These are phyloP conservation scores for Drechslerella stenobrocha DNA, from an alignment of 2,329 filamentous ascomycete genomes.

Conservation along the genomic window DNA sequence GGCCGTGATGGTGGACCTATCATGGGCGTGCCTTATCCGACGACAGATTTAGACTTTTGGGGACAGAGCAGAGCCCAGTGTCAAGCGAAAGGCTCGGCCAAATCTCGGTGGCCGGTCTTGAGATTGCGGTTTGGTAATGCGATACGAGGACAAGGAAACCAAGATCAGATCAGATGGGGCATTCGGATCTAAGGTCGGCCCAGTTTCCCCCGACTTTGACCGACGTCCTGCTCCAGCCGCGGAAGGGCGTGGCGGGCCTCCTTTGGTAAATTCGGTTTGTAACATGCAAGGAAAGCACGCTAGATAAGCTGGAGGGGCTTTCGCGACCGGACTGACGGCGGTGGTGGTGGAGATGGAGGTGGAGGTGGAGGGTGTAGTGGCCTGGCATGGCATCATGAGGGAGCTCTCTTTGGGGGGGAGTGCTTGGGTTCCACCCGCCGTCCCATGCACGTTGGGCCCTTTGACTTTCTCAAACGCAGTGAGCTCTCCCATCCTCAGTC, in stretches of 20 bases:
- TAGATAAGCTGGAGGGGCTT: constrained; percentile 40
- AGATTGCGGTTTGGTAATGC: constrained; percentile 10
- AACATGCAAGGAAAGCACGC: constrained; percentile 33
- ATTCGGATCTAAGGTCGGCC: constrained; percentile 31
- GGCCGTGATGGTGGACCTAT: constrained; percentile 40
- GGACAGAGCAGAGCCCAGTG: constrained; percentile 4
- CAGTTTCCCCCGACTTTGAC: constrained; percentile 45
- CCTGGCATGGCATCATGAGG: constrained; percentile 24
- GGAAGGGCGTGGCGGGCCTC: constrained; percentile 5
- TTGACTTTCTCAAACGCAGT: constrained; percentile 46
- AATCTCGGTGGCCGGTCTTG: constrained; percentile 35
- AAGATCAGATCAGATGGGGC: constrained; percentile 11
- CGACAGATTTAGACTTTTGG: constrained; percentile 29
- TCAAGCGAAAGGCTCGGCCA: constrained; percentile 34
- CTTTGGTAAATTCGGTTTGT: constrained; percentile 38
- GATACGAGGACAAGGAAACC: neutral
- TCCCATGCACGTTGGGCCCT: constrained; percentile 44
- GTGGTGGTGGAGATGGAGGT: constrained; percentile 12
- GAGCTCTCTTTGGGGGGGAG: constrained; percentile 14
- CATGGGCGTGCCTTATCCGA: constrained; percentile 46
- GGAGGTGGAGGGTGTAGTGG: constrained; percentile 27
- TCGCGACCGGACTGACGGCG: constrained; percentile 26
- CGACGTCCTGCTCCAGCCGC: too few relatives aligned
- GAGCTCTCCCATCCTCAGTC: too few relatives aligned
- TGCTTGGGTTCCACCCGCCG: constrained; percentile 31